Evolutionary conservation across 2,329 filamentous ascomycete species (phyloP).

Genomic region (Fusarium phyllophilum): DNA sequence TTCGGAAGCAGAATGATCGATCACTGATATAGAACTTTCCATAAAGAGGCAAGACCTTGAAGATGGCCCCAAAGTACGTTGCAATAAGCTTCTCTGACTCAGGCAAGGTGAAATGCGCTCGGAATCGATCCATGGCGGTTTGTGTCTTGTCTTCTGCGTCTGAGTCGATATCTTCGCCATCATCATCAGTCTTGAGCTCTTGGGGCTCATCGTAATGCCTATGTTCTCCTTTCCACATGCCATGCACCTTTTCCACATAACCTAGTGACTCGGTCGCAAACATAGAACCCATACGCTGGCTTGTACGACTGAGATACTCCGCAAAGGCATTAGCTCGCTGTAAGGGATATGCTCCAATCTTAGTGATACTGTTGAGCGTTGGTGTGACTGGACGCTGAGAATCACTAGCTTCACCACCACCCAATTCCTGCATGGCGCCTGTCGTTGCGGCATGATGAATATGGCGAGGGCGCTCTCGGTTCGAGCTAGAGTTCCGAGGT

Average conservation of each 20-base stretch:
- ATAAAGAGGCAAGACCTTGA: conserved; percentile 89
- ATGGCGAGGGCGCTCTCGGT: conserved; percentile 5
- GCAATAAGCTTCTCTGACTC: conserved; percentile 84
- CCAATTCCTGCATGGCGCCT: conserved; percentile 45
- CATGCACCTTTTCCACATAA: conserved; percentile 95
- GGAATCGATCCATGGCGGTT: conserved; percentile 81
- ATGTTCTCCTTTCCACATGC: conserved; percentile 93
- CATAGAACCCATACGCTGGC: conserved; percentile 82
- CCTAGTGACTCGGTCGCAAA: conserved; percentile 93
- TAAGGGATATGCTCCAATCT: conserved; percentile 78
- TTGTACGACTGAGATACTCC: conserved; percentile 81
- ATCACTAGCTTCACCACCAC: conserved; percentile 20
- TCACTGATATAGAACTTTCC: conserved; percentile 97
- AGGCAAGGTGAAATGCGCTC: conserved; percentile 90
- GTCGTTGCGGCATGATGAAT: conserved; percentile 53
- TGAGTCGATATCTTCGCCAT: conserved; percentile 59
- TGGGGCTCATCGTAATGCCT: conserved; percentile 82
- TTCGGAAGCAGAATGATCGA: conserved; percentile 90
- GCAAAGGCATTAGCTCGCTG: conserved; percentile 86
- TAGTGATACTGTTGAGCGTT: conserved; percentile 63
- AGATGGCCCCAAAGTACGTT: conserved; percentile 91
- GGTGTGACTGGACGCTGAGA: conserved; percentile 48
- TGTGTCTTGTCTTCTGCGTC: conserved; percentile 73
- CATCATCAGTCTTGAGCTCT: conserved; percentile 62
- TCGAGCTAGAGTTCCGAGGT: conserved; percentile 29